Percentiles rank a stretch among this genome's conserved stretches.
phyloP scores from a whole-genome alignment of 805 yeast genomes.

The Candida berthetii region DNA sequence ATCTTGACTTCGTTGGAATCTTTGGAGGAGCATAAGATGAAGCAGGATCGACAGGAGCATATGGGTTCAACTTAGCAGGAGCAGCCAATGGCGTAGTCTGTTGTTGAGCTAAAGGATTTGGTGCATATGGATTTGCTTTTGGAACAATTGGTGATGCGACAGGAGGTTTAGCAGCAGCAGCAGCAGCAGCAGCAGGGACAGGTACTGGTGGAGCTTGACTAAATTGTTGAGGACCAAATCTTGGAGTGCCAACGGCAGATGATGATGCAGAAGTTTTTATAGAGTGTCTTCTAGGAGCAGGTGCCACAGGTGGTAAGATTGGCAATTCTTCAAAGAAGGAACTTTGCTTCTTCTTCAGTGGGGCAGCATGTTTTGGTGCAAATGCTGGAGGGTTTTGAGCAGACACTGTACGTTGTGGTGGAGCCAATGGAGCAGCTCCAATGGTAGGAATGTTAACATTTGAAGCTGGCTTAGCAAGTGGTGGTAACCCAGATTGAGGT shows the following conservation, averaged over 20 bases:
- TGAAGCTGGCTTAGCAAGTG: constrained; percentile 3
- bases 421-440: constrained; percentile 9
- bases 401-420: constrained; percentile 6
- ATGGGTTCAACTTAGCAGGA: background rate
- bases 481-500: background rate
- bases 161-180: background rate
- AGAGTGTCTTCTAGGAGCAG: constrained; percentile 5
- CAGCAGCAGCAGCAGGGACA: constrained; percentile 2
- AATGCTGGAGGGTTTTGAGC: background rate
- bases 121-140: constrained; percentile 12
- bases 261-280: constrained; percentile 4
- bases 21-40: constrained; percentile 2
- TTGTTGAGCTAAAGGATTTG: background rate
- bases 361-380: constrained; percentile 3
- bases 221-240: background rate
- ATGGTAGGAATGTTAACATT: constrained; percentile 7
- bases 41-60: background rate
- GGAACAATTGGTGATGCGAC: background rate
- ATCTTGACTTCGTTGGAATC: background rate
- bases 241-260: background rate
- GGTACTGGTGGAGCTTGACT: background rate
- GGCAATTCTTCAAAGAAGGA: constrained; percentile 61
- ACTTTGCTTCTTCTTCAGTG: constrained; percentile 22
- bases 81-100: background rate
- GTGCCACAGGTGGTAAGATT: constrained; percentile 21